Evolutionary conservation across 495 filamentous ascomycete species (phyloP).

Genomic region (Chaetomium fimeti): DNA sequence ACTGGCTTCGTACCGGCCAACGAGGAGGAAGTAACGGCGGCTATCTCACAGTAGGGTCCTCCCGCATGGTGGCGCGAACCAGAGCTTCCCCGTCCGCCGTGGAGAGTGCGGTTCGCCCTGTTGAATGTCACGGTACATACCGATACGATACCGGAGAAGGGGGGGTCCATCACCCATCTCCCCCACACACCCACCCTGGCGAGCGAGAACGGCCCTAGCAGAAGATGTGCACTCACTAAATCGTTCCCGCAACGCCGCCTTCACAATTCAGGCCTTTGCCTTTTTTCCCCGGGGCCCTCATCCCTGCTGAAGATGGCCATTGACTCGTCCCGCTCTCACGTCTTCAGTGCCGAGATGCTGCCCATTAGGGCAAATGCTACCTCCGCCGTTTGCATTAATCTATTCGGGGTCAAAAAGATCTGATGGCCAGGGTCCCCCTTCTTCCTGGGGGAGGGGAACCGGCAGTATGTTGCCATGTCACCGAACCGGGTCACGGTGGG

Average conservation of each 20-base stretch:
- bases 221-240: neutral
- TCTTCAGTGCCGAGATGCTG: slow-evolving; percentile 5
- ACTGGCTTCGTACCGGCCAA: slow-evolving; percentile 6
- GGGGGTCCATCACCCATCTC: neutral
- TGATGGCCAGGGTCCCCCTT: neutral
- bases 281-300: neutral
- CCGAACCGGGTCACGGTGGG: neutral
- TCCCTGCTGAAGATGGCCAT: neutral
- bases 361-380: slow-evolving; percentile 3
- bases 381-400: slow-evolving; percentile 3
- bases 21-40: slow-evolving; percentile 20
- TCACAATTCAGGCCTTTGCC: slow-evolving; percentile 5
- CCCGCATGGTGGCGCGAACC: slow-evolving; percentile 13
- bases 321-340: neutral
- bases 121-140: slow-evolving; percentile 13
- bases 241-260: slow-evolving; percentile 12
- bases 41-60: slow-evolving; percentile 17
- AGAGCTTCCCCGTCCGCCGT: slow-evolving; percentile 1
- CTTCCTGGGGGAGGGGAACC: too few species aligned
- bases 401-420: neutral
- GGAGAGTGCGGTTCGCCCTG: neutral
- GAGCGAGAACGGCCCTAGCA: slow-evolving; percentile 5
- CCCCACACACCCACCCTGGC: neutral
- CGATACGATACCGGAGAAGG: neutral
- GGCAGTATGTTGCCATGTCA: neutral